Conservation (phyloP, 2,329 filamentous ascomycete genomes). For the Huntiella moniliformis region DNA sequence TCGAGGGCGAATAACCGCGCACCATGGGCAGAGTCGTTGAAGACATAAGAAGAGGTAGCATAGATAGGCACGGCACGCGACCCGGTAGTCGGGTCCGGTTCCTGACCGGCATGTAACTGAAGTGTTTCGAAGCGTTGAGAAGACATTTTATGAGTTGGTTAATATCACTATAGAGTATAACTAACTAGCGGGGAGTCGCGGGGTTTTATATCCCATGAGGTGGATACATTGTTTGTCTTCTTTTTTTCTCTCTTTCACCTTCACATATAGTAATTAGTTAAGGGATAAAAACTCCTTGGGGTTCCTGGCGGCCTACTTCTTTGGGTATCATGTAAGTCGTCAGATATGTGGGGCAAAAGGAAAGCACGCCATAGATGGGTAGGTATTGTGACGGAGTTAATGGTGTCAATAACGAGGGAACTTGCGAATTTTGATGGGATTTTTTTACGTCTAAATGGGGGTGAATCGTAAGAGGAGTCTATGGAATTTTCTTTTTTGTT, state of each 20-base stretch:
- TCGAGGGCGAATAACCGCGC: conserved; percentile 92
- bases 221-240: no score
- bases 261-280: no score
- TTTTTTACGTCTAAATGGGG: no score
- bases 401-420: conserved; percentile 4
- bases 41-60: conserved; percentile 78
- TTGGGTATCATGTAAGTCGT: conserved; percentile 9
- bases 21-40: conserved; percentile 92
- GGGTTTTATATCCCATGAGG: no score
- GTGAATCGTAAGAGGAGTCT: no score
- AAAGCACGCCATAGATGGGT: conserved; percentile 10
- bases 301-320: neutral
- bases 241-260: no score
- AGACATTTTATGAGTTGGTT: conserved; percentile 20
- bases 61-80: conserved; percentile 90
- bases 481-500: no score
- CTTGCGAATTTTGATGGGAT: conserved; percentile 7
- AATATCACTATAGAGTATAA: neutral
- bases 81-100: conserved; percentile 64
- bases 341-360: conserved; percentile 5
- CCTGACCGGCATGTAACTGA: conserved; percentile 69
- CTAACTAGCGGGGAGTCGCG: no score
- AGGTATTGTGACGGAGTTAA: neutral
- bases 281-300: no score
- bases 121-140: conserved; percentile 61